phyloP scores from a whole-genome alignment of 208 protist species.

The Porcisia hertigi region DNA sequence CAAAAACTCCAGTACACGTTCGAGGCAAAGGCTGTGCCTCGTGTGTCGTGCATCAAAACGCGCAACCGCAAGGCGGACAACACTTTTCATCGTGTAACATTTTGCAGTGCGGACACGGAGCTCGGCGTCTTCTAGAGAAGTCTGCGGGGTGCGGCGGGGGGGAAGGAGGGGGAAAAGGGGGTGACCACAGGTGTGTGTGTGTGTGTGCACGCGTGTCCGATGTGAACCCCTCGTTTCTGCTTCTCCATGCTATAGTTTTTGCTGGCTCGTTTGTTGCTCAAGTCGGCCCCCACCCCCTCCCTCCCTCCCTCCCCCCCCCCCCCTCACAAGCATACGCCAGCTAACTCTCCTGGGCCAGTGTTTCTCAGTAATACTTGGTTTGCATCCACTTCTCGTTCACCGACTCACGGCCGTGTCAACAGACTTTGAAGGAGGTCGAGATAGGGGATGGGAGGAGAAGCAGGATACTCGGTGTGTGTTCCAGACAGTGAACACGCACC shows the following conservation, averaged over 20 bases:
- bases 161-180: too few relatives aligned
- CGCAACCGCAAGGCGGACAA: slow-evolving; percentile 1
- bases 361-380: too few relatives aligned
- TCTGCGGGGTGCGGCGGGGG: neutral
- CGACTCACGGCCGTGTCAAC: neutral
- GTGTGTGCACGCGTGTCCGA: neutral
- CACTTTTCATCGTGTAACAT: slow-evolving; percentile 24
- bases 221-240: neutral
- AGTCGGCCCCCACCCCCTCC: neutral
- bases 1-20: slow-evolving; percentile 19
- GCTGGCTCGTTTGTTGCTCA: neutral
- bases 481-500: too few relatives aligned
- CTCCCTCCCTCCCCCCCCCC: neutral
- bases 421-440: too few relatives aligned
- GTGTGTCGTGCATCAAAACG: slow-evolving; percentile 6
- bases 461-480: too few relatives aligned
- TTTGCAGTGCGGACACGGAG: slow-evolving; percentile 55
- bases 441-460: too few relatives aligned
- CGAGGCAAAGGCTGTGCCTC: slow-evolving; percentile 3
- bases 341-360: too few relatives aligned
- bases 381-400: neutral
- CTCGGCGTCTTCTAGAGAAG: slow-evolving; percentile 54
- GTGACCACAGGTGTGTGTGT: neutral
- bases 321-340: neutral
- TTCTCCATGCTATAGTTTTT: neutral